Percentiles rank a stretch among this genome's conserved stretches.
Evolutionary conservation across 164 flowering plant genomes (phyloP).

Genomic region (Stephania cephalantha): DNA sequence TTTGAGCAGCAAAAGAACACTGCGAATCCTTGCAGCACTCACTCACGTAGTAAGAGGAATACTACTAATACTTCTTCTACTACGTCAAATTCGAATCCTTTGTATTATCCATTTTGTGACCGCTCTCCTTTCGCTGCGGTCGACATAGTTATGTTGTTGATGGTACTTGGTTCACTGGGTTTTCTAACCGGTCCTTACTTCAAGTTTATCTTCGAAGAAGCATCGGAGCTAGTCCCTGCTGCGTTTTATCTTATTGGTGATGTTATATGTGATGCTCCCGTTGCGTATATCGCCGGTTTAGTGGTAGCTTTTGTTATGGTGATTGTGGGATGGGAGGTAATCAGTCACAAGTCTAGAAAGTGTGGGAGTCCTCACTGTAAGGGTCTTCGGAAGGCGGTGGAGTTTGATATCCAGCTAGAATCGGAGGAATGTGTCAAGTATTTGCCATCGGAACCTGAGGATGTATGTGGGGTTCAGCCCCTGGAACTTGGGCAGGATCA

Average conservation of each 20-base stretch:
- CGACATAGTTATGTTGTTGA: conserved; percentile 31
- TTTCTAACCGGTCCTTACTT: conserved; percentile 34
- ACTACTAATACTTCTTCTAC: conserved; percentile 6
- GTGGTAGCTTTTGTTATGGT: conserved; percentile 21
- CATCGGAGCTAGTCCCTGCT: conserved; percentile 27
- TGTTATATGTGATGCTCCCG: conserved; percentile 26
- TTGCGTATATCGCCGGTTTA: conserved; percentile 29
- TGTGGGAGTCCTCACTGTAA: conserved; percentile 51
- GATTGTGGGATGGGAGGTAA: conserved; percentile 33
- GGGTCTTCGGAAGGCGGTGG: conserved; percentile 52
- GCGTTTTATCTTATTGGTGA: conserved; percentile 18
- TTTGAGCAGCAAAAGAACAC: conserved; percentile 37
- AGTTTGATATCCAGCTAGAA: conserved; percentile 58
- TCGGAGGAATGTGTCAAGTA: conserved; percentile 52
- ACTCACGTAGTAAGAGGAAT: conserved; percentile 23
- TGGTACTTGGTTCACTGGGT: conserved; percentile 31
- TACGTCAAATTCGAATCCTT: conserved; percentile 16
- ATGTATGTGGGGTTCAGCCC: conserved; percentile 22
- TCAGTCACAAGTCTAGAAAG: conserved; percentile 31
- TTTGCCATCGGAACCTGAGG: conserved; percentile 27
- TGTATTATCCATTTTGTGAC: conserved; percentile 32
- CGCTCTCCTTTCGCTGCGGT: conserved; percentile 39
- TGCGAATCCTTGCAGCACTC: conserved; percentile 18
- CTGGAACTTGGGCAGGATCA: conserved; percentile 45
- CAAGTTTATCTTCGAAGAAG: conserved; percentile 29